Evolutionary conservation across 305 asterid genomes (phyloP), one percentile per base, ranked within the genome.

Genomic region (Andrographis paniculata): DNA sequence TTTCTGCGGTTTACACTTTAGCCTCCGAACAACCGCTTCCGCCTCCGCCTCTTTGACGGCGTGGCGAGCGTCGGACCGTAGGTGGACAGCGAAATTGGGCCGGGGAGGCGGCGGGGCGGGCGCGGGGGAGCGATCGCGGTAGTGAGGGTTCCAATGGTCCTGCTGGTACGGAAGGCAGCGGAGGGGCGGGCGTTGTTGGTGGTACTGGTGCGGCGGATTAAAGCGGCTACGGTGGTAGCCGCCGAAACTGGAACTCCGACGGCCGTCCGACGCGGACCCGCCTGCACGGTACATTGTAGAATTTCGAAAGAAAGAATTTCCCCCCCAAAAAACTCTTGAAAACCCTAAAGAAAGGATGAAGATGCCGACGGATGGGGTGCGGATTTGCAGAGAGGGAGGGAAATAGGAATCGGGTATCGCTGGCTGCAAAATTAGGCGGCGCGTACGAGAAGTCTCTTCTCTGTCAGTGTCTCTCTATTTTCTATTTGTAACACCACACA

Each of bases 101-200:
- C 48, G 58, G 50, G 28, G 17, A 0, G 53, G 57, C 28, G 37
- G 13, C 37, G 1, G 10, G 24, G 60, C 50, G 5, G 61, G 50
- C 10, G 61, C 69, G 6, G 75, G 72, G 1, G 84, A 74, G 1
- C 82, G 82, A 80, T 84, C 78, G 35, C 63, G 74, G 62, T 61
- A 31, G 20, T 51, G 56, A 6, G 69, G 64, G 12, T 48, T 63
- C 65, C 48, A 17, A 12, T 43, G 76, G 20, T 58, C 45, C 46
- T 50, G 65, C 17, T 50, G 73, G 19, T 33, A 20, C 36, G 64
- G 58, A 3, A 69, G 66, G 46, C 61, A 71, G 15, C 55, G 66
- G 17, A 47, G 47, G 20, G 58, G 48, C 14, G 56, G 61, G 14
- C 19, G 55, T 1, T 16, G 50, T 28, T 45, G 37, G 30, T 53